Conservation (phyloP, 192 early-diverging fungal genomes). For the Coemansia sp. region DNA sequence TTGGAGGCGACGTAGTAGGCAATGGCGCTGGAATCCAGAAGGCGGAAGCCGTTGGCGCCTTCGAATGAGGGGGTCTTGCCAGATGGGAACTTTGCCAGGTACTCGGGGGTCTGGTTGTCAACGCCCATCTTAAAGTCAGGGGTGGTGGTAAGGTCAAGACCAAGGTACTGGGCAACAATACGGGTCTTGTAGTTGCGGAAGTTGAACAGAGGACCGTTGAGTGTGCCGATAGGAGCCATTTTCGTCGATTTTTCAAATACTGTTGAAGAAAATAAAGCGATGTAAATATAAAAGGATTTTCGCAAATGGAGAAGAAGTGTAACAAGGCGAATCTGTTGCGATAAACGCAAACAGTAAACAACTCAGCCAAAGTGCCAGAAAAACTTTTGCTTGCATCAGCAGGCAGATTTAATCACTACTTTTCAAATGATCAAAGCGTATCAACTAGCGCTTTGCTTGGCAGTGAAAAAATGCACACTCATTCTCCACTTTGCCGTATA, state of each 20-base stretch:
- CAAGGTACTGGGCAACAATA: conserved; percentile 77
- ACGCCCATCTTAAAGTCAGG: conserved; percentile 12
- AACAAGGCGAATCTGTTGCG: no score
- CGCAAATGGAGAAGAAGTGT: neutral
- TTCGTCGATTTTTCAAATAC: neutral
- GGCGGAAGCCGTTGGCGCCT: conserved; percentile 66
- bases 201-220: conserved; percentile 33
- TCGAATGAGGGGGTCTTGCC: conserved; percentile 86
- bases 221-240: conserved; percentile 42
- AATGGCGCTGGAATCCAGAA: conserved; percentile 85
- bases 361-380: neutral
- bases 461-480: no score
- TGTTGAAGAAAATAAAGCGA: neutral
- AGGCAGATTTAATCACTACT: neutral
- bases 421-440: neutral
- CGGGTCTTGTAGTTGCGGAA: conserved; percentile 59
- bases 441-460: no score
- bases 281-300: neutral
- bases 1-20: conserved; percentile 70
- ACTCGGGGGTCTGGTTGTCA: conserved; percentile 62
- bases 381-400: no score
- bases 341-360: neutral
- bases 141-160: conserved; percentile 64
- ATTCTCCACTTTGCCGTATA: no score
- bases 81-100: conserved; percentile 76